Evolutionary conservation across 2,329 filamentous ascomycete genomes (phyloP).

Genomic region (Bipolaris bicolor): DNA sequence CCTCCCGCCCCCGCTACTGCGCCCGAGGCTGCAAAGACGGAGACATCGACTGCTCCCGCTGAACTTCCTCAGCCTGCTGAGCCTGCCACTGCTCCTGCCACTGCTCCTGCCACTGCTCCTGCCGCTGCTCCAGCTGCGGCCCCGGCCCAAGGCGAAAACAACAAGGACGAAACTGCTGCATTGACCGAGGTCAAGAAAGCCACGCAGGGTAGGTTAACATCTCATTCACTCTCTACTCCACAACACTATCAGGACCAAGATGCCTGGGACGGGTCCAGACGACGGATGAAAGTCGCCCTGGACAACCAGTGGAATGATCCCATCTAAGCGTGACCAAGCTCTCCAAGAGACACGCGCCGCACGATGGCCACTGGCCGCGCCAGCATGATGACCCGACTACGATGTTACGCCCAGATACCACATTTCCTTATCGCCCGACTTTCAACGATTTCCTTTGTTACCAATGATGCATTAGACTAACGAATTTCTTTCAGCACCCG

Average conservation of each 20-base stretch:
- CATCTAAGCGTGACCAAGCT: slow-evolving; percentile 9
- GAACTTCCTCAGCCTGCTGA: slow-evolving; percentile 21
- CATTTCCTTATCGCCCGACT: background rate
- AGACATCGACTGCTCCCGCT: slow-evolving; percentile 13
- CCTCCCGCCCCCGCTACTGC: slow-evolving; percentile 38
- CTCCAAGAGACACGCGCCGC: background rate
- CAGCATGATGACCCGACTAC: background rate
- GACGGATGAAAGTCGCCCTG: slow-evolving; percentile 26
- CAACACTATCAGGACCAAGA: slow-evolving; percentile 15
- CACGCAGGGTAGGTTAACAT: slow-evolving; percentile 43
- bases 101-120: slow-evolving; percentile 24
- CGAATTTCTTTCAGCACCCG: slow-evolving; percentile 35
- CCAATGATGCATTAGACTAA: slow-evolving; percentile 33
- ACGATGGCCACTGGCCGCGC: background rate
- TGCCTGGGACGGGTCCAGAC: slow-evolving; percentile 28
- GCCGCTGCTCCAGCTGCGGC: slow-evolving; percentile 29
- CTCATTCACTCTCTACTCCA: slow-evolving; percentile 14
- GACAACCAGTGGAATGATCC: slow-evolving; percentile 19
- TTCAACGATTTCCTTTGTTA: slow-evolving; percentile 10
- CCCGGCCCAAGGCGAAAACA: slow-evolving; percentile 27
- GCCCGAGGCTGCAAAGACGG: slow-evolving; percentile 21
- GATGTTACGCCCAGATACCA: slow-evolving; percentile 7
- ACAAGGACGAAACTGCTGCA: slow-evolving; percentile 37
- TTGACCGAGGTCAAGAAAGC: slow-evolving; percentile 43
- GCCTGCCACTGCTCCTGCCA: slow-evolving; percentile 18